Conservation (phyloP, 2,329 filamentous ascomycete genomes). For the Apiospora saccharicola region DNA sequence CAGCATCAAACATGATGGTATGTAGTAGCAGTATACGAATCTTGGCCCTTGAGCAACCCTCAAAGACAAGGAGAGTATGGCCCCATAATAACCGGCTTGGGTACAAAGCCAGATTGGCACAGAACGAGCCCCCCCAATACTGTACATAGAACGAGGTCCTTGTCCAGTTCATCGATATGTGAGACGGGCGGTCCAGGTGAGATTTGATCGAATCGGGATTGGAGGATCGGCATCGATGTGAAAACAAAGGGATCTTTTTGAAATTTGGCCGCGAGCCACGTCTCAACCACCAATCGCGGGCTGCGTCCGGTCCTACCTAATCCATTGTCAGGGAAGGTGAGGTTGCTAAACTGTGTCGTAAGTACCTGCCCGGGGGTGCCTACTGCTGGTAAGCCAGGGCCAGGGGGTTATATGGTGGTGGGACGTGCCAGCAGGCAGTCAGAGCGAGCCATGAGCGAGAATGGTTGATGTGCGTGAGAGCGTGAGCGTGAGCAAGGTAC, state of each 20-base stretch:
- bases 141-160: constrained; percentile 4
- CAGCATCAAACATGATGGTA: neutral
- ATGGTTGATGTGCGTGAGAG: neutral
- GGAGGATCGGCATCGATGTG: constrained; percentile 21
- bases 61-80: neutral
- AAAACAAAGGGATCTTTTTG: constrained; percentile 20
- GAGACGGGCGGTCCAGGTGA: constrained; percentile 21
- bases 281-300: constrained; percentile 15
- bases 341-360: constrained; percentile 8
- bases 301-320: constrained; percentile 1
- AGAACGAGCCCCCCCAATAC: constrained; percentile 7
- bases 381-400: neutral
- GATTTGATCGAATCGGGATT: constrained; percentile 21
- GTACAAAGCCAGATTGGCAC: constrained; percentile 9
- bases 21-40: constrained; percentile 7
- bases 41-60: constrained; percentile 3
- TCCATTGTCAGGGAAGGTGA: neutral
- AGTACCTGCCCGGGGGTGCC: neutral
- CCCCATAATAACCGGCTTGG: constrained; percentile 8
- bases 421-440: constrained; percentile 10
- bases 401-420: neutral
- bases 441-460: neutral
- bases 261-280: constrained; percentile 21
- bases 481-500: neutral
- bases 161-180: constrained; percentile 21